These are phyloP conservation scores for Davidsoniella virescens DNA, from an alignment of 2,329 filamentous ascomycete species.

Conservation along the genomic window DNA sequence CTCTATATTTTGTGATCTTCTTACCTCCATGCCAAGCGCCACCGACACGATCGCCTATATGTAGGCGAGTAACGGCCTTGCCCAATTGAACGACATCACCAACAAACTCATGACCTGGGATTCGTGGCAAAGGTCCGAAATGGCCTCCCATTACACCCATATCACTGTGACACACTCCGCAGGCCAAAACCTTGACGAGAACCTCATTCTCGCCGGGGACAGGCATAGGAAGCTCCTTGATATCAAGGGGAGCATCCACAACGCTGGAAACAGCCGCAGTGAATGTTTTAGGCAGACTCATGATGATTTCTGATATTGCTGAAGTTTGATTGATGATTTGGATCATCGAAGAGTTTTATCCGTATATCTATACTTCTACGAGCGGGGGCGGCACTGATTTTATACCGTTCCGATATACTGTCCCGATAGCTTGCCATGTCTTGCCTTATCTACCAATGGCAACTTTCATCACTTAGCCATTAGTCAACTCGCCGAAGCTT, in stretches of 20 bases:
- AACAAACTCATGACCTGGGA: slow-evolving; percentile 57
- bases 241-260: neutral
- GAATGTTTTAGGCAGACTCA: neutral
- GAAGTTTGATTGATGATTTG: neutral
- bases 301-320: neutral
- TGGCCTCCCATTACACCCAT: slow-evolving; percentile 28
- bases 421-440: no score
- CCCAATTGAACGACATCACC: slow-evolving; percentile 49
- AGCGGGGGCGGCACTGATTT: no score
- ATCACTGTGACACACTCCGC: slow-evolving; percentile 56
- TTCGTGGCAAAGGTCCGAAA: slow-evolving; percentile 39
- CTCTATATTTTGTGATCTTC: slow-evolving; percentile 13
- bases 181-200: slow-evolving; percentile 55
- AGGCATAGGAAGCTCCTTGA: neutral
- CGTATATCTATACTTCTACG: no score
- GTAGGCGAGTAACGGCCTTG: slow-evolving; percentile 38
- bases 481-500: no score
- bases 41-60: slow-evolving; percentile 50
- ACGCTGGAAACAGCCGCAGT: neutral
- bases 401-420: no score
- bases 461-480: no score
- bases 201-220: slow-evolving; percentile 32
- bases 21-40: slow-evolving; percentile 50
- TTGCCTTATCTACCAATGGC: no score
- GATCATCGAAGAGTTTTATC: neutral